Base-by-base conservation (phyloP, 768 basidiomycete species). In the Serpula lacrymans region DNA sequence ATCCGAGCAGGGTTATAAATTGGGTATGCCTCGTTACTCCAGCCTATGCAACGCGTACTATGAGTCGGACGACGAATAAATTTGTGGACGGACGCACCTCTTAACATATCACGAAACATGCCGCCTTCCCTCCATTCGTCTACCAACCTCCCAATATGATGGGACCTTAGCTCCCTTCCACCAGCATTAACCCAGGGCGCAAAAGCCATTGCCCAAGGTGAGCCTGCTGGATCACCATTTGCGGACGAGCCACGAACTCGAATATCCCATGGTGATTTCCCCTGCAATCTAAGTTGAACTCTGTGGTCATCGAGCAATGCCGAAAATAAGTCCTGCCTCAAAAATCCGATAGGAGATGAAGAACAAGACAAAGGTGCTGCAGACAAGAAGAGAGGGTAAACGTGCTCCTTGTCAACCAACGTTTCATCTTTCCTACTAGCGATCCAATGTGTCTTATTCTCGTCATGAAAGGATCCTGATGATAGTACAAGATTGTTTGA, bases 151-250 rank as follows among this genome's bases (percentile, higher is more conserved):
- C 60, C 57, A 42, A 65, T 54, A 38, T 62, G 59, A 53, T 57
- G 53, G 4, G 64, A 60, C 14, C 62, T 57, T 8, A 58, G 56
- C 33, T 52, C 52, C 38, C 51, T 51, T 13, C 64, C 64, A 8
- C 59, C 62, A 39, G 58, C 57, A 27, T 65, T 65, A 14, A 65
- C 61, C 62, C 64, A 65, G 22, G 50, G 43, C 11, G 64, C 57
- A 45, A 65, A 65, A 11, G 60, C 54, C 14, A 58, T 51, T 5
- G 58, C 48, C n/a, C n/a, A n/a, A n/a, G n/a, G n/a, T n/a, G n/a
- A n/a, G n/a, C n/a, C n/a, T n/a, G n/a, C n/a, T n/a, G n/a, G n/a
- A n/a, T n/a, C n/a, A n/a, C n/a, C n/a, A n/a, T n/a, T n/a, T n/a
- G n/a, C n/a, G n/a, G n/a, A n/a, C n/a, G n/a, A n/a, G n/a, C n/a